Percentiles rank a stretch among this genome's conserved stretches.
Evolutionary conservation across 768 basidiomycete species (phyloP).

Genomic region (Inosperma sp.): DNA sequence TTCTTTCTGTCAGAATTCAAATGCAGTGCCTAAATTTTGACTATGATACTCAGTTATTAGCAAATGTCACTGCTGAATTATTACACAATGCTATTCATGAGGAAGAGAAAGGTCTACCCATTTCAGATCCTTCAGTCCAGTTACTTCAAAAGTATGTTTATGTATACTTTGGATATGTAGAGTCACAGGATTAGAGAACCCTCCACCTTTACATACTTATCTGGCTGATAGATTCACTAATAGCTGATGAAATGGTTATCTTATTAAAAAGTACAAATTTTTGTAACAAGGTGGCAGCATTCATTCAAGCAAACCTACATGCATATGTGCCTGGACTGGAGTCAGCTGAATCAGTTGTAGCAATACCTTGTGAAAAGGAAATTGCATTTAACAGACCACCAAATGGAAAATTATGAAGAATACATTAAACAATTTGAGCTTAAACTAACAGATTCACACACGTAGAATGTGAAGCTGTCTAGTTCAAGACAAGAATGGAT

Average conservation of each 20-base stretch:
- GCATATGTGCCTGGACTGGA: constrained; percentile 32
- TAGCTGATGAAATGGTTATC: constrained; percentile 22
- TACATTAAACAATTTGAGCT: constrained; percentile 19
- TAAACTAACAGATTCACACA: constrained; percentile 30
- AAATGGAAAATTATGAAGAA: constrained; percentile 26
- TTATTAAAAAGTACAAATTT: constrained; percentile 26
- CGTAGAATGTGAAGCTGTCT: constrained; percentile 27
- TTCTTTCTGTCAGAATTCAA: constrained; percentile 29
- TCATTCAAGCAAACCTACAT: constrained; percentile 31
- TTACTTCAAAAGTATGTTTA: constrained; percentile 18
- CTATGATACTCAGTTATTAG: constrained; percentile 17
- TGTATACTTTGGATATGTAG: constrained; percentile 29
- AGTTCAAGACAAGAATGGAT: constrained; percentile 15
- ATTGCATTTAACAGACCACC: constrained; percentile 32
- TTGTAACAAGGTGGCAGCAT: constrained; percentile 21
- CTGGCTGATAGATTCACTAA: constrained; percentile 30
- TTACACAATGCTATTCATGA: constrained; percentile 25
- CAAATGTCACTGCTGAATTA: constrained; percentile 19
- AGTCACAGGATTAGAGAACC: constrained; percentile 36
- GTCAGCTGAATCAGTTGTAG: constrained; percentile 18
- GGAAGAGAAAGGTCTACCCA: constrained; percentile 16
- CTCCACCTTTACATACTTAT: constrained; percentile 35
- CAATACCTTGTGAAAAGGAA: constrained; percentile 22
- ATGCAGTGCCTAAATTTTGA: constrained; percentile 26
- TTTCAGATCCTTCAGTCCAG: constrained; percentile 20